Base-by-base conservation (phyloP, 1,139 yeast genomes). In the Suhomyces yuchorum region DNA sequence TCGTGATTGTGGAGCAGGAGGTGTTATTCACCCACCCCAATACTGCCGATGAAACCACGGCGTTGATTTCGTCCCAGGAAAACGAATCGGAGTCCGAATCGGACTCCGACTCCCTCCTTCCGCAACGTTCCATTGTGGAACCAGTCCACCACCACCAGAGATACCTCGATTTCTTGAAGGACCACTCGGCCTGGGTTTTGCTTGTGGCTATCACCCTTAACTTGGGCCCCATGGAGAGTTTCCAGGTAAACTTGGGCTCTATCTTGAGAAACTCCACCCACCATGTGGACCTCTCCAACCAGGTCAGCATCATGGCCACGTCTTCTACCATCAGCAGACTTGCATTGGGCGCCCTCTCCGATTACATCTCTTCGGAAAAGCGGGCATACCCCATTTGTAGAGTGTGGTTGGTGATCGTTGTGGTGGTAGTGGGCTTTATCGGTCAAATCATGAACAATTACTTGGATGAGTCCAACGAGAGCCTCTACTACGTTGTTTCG, bases 161-260 rank as follows among this genome's bases (percentile, higher is more conserved):
- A 50, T 81, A 77, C 59, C 54, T 61, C 14, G 60, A 57, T 8
- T 88, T 92, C 56, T 63, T 88, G 41, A 66, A 64, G 20, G 93
- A 87, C 59, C 77, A 77, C 32, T 77, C 87, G 3, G 83, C 91
- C 41, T 85, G 90, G 77, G 54, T 85, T 2, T 67, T 90, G 20
- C 73, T 87, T 34, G 54, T 77, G 3, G 80, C 92, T 8, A 77
- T 91, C 51, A 74, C 91, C 26, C 68, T 89, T 34, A 77, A 85
- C 32, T 71, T 90, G 22, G 99, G 98, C 0, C 96, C 97, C 1
- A 70, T 90, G 53, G 99, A 93, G 61, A 84, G 91, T 73, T 91
- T 83, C 65, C 82, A 90, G 55, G 89, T 92, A 51, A 89, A 92
- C 60, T 78, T 93, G 75, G 96, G 96, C 42, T 84, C 82, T 28